Conservation (phyloP, 352 stramenopile genomes). For the Phytophthora nicotianae region DNA sequence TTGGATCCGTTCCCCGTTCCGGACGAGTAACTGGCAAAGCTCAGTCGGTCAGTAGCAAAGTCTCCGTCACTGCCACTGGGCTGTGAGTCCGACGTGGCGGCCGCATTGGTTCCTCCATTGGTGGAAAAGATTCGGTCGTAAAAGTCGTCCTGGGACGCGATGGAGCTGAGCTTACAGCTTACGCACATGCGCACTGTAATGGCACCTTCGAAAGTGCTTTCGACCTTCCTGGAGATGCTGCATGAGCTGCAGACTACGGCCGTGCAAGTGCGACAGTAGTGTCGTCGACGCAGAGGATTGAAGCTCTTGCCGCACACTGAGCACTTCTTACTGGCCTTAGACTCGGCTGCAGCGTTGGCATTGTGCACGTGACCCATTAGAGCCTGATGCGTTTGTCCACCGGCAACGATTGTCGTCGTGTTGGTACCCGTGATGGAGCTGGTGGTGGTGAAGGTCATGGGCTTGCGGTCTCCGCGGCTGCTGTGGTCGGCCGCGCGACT, state of each 20-base stretch:
- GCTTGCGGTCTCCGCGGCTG: slow-evolving; percentile 30
- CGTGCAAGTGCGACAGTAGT: slow-evolving; percentile 77
- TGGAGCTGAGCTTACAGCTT: slow-evolving; percentile 80
- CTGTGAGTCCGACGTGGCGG: slow-evolving; percentile 26
- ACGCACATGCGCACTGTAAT: slow-evolving; percentile 81
- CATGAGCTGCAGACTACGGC: slow-evolving; percentile 81
- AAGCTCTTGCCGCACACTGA: slow-evolving; percentile 85
- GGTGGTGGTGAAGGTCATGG: slow-evolving; percentile 46
- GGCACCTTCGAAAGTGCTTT: slow-evolving; percentile 52
- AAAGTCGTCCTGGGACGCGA: slow-evolving; percentile 73
- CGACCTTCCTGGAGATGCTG: slow-evolving; percentile 74
- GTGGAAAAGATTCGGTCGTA: slow-evolving; percentile 83
- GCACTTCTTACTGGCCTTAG: slow-evolving; percentile 64
- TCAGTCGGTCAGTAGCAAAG: slow-evolving; percentile 48
- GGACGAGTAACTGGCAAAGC: slow-evolving; percentile 53
- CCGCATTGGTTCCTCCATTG: slow-evolving; percentile 27
- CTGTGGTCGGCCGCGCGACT: slow-evolving; percentile 31
- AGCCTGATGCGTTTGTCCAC: slow-evolving; percentile 19
- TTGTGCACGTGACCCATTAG: slow-evolving; percentile 17
- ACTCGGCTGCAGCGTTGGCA: slow-evolving; percentile 15
- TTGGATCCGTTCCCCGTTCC: slow-evolving; percentile 33
- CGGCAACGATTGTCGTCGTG: slow-evolving; percentile 37
- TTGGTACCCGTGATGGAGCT: slow-evolving; percentile 38
- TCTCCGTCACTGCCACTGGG: slow-evolving; percentile 42
- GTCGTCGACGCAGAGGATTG: slow-evolving; percentile 76